Conservation (phyloP, 495 filamentous ascomycete species). For the Penicillium herquei region DNA sequence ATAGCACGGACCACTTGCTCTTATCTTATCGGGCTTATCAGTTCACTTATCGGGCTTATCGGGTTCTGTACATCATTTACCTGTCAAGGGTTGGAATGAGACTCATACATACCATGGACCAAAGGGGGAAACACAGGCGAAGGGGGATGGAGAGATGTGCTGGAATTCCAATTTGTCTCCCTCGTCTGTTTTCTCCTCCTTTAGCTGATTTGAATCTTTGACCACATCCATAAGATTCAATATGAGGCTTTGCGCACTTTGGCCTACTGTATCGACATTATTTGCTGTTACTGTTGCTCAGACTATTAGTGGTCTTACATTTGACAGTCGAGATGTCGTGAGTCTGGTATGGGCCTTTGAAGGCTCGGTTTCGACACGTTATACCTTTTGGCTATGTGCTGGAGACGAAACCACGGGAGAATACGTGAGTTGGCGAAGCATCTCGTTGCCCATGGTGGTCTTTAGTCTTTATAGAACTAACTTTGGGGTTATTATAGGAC, state of each 20-base stretch:
- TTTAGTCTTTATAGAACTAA: not conserved
- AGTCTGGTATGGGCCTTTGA: conserved; percentile 25
- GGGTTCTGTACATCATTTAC: conserved; percentile 15
- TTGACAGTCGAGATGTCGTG: conserved; percentile 50
- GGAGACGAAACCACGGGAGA: conserved; percentile 54
- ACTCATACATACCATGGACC: conserved; percentile 17
- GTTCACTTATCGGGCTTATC: conserved; percentile 11
- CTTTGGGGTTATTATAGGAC: conserved; percentile 28
- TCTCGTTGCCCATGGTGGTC: too few relatives aligned
- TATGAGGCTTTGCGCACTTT: conserved; percentile 35
- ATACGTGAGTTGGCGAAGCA: conserved; percentile 29
- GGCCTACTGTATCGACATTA: conserved; percentile 42
- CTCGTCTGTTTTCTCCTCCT: conserved; percentile 1
- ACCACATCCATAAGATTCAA: conserved; percentile 14
- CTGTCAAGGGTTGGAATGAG: conserved; percentile 13
- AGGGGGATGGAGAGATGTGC: not conserved
- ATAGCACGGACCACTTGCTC: conserved; percentile 22
- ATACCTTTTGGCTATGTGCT: conserved; percentile 61
- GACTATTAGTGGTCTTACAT: conserved; percentile 50
- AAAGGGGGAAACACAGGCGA: conserved; percentile 1
- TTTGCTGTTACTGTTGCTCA: conserved; percentile 51
- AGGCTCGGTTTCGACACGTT: conserved; percentile 48
- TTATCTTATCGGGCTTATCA: conserved; percentile 11
- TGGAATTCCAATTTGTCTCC: not conserved
- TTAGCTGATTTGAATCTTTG: conserved; percentile 3